Evolutionary conservation across 768 basidiomycete species (phyloP), one percentile per base, ranked within the genome.

Genomic region (Macrolepiota fuliginosa): DNA sequence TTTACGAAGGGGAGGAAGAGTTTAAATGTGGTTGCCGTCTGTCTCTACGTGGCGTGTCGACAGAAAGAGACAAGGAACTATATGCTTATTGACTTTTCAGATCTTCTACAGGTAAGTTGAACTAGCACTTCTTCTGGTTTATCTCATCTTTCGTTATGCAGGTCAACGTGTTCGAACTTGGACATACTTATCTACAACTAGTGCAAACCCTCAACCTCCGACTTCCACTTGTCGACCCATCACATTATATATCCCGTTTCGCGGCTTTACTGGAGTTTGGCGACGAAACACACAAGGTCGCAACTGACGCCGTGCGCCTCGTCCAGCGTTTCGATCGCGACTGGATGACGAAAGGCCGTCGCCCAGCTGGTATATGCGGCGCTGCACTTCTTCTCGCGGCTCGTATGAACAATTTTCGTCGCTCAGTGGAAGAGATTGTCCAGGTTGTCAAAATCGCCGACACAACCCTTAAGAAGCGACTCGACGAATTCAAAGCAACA

Each of bases 371-470:
- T 22, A 96, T 99, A 63, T 99, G 97, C 70, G 97, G 97, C 32
- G 97, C 97, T 0, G 94, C 93, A 27, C 83, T 98, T 29, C 82
- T 98, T 42, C 85, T 99, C 15, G 97, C 97, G 0, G 97, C 95
- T 35, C 87, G 97, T 25, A 98, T 99, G 97, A 98, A 96, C 77
- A 97, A 97, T 73, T 98, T 96, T 70, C 80, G 96, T 46, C 81
- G 97, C 50, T 92, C 90, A 25, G 82, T 98, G 11, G 92, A 96
- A 70, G 97, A 99, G 74, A 91, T 99, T 51, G 95, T 98, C 19
- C 97, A 99, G 71, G 95, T 99, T 15, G 97, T 98, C 66, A 99
- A 98, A 76, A 97, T 98, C 66, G 94, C 95, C n/a, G 95, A 98
- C 69, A 89, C 88, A 11, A 99, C 97, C 3, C 75, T 99, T 46